These are phyloP conservation scores for Syncephalastrum sp. DNA, from an alignment of 371 early-diverging fungal species.

Conservation along the genomic window DNA sequence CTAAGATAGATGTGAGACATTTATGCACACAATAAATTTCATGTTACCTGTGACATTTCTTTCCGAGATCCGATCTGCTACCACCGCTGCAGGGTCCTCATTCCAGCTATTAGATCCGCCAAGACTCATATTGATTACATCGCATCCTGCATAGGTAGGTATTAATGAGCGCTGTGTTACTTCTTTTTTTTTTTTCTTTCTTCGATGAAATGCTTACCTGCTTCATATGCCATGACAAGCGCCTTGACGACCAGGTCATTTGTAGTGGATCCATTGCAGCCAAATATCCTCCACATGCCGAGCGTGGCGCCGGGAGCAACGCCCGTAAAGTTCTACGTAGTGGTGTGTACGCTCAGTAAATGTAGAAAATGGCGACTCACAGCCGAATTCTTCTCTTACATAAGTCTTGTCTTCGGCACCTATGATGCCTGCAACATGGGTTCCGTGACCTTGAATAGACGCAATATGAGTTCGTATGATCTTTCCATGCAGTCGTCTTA, in stretches of 20 bases:
- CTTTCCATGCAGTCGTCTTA: neutral
- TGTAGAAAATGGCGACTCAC: too few species aligned
- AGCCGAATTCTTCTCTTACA: constrained; percentile 13
- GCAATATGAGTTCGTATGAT: neutral
- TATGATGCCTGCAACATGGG: constrained; percentile 67
- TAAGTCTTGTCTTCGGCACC: constrained; percentile 49
- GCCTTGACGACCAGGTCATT: constrained; percentile 70
- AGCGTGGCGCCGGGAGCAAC: constrained; percentile 67
- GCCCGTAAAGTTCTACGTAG: constrained; percentile 48
- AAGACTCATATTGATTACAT: constrained; percentile 73
- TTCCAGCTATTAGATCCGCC: constrained; percentile 65
- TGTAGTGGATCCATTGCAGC: constrained; percentile 61
- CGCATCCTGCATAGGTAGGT: constrained; percentile 28
- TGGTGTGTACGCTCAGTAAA: neutral
- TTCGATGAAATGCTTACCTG: constrained; percentile 36
- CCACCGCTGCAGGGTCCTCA: constrained; percentile 51
- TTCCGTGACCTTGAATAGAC: constrained; percentile 46
- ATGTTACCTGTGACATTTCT: constrained; percentile 32
- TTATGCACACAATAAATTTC: neutral
- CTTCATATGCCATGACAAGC: constrained; percentile 61
- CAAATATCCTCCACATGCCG: constrained; percentile 68
- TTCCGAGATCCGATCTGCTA: constrained; percentile 47
- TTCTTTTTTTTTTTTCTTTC: neutral
- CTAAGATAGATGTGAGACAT: constrained; percentile 9
- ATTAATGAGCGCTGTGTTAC: neutral